Evolutionary conservation across 2,329 filamentous ascomycete genomes (phyloP), one percentile per base, ranked within the genome.

Genomic region (Iodosphaeria phyllophila): DNA sequence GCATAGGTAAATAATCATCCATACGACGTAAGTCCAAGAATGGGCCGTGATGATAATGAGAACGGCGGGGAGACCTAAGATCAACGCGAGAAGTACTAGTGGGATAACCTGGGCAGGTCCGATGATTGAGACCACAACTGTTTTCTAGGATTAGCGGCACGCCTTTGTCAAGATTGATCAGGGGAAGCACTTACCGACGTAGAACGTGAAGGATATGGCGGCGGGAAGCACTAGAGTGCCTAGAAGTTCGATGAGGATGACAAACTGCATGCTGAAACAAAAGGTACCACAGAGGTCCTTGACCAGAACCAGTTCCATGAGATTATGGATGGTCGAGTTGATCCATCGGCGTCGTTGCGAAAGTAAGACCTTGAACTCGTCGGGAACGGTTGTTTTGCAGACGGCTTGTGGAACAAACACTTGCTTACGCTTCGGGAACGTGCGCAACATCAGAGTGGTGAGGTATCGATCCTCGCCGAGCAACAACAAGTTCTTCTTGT

Each of bases 181-280:
- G 2, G n/a, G n/a, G n/a, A 14, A 30, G 5, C 35, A 67, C 76
- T 66, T 69, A 84, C 77, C 72, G 41, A 98, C 74, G 52, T 98
- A 98, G 46, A 95, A 72, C 12, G 89, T 98, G 49, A 98, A 98
- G 4, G 79, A 75, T 46, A 98, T 95, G 36, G 91, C 91, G 23
- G 89, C 91, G 3, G 89, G 89, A 13, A 98, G 63, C 8, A 98
- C 89, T 27, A 98, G 60, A 2, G 91, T 98, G 40, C 89, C 89
- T 28, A 95, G 66, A 28, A 98, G 62, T 53, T 98, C 89, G 43
- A 98, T 78, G 47, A 84, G 92, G 33, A 98, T 76, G 35, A 98
- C 75, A 46, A 98, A 98, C 53, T 98, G 89, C 89, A 98, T 98
- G 51, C 82, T 92, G 61, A 98, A 98, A 60, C 91, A 98, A 58